These are phyloP conservation scores for Aspergillus transmontanensis DNA, from an alignment of 2,329 filamentous ascomycete genomes.

Conservation along the genomic window DNA sequence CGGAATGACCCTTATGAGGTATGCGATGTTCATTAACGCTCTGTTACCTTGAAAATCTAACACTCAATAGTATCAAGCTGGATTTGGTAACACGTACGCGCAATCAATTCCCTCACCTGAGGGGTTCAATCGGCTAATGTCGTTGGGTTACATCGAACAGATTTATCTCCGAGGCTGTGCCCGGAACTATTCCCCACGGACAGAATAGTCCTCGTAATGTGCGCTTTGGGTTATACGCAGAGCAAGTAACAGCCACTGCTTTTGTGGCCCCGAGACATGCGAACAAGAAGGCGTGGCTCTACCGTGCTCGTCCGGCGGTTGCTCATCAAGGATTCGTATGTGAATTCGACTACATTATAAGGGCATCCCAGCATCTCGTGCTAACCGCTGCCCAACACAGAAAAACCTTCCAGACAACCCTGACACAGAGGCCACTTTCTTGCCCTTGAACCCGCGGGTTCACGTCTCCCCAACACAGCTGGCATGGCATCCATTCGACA, in stretches of 20 bases:
- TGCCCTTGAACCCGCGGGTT: slow-evolving; percentile 53
- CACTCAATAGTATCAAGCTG: slow-evolving; percentile 53
- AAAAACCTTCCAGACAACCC: slow-evolving; percentile 49
- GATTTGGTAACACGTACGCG: slow-evolving; percentile 56
- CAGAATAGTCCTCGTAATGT: slow-evolving; percentile 42
- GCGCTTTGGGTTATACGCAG: slow-evolving; percentile 39
- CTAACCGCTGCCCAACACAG: slow-evolving; percentile 28
- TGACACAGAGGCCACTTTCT: slow-evolving; percentile 36
- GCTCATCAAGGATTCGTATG: slow-evolving; percentile 56
- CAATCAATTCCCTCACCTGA: slow-evolving; percentile 17
- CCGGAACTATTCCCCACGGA: slow-evolving; percentile 41
- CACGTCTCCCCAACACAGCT: slow-evolving; percentile 60
- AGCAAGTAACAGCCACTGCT: slow-evolving; percentile 60
- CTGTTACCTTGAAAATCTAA: background rate
- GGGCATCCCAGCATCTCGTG: background rate
- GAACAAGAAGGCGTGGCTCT: slow-evolving; percentile 63
- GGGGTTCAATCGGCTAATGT: slow-evolving; percentile 31
- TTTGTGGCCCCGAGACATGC: slow-evolving; percentile 60
- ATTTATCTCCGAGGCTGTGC: slow-evolving; percentile 41
- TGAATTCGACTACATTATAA: background rate
- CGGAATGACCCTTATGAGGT: slow-evolving; percentile 59
- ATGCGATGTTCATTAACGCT: slow-evolving; percentile 15
- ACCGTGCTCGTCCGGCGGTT: slow-evolving; percentile 58
- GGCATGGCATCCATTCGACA: slow-evolving; percentile 60
- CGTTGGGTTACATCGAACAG: slow-evolving; percentile 20